Evolutionary conservation across 352 stramenopile species (phyloP).

Genomic region (Phytophthora litchii): DNA sequence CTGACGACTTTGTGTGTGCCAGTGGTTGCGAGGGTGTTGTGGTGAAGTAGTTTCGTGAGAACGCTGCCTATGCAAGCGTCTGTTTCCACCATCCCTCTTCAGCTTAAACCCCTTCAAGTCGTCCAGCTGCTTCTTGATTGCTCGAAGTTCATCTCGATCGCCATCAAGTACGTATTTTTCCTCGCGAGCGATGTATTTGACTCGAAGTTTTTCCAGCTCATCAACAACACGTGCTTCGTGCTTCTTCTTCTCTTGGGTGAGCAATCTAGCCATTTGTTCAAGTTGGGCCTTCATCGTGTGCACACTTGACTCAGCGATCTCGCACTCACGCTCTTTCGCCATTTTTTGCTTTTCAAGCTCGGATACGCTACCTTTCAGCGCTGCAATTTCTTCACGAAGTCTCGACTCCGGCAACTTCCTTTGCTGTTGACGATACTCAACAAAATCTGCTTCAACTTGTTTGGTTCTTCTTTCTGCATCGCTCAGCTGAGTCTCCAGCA

Average conservation of each 20-base stretch:
- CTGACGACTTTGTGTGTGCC: slow-evolving; percentile 23
- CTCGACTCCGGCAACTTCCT: slow-evolving; percentile 72
- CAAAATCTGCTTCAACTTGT: slow-evolving; percentile 74
- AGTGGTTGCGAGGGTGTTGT: slow-evolving; percentile 10
- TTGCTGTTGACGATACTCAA: slow-evolving; percentile 73
- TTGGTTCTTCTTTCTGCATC: slow-evolving; percentile 52
- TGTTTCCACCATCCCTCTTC: slow-evolving; percentile 2
- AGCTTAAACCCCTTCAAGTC: slow-evolving; percentile 64
- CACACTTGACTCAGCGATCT: slow-evolving; percentile 44
- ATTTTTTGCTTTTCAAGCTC: slow-evolving; percentile 74
- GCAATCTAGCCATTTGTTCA: slow-evolving; percentile 55
- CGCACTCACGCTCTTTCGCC: slow-evolving; percentile 39
- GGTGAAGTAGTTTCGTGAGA: slow-evolving; percentile 13
- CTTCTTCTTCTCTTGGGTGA: slow-evolving; percentile 74
- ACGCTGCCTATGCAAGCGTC: slow-evolving; percentile 2
- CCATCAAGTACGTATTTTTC: slow-evolving; percentile 82
- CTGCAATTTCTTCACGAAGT: slow-evolving; percentile 74
- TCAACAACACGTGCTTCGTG: slow-evolving; percentile 62
- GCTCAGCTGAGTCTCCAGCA: slow-evolving; percentile 51
- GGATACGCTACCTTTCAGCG: slow-evolving; percentile 53
- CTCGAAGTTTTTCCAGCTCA: slow-evolving; percentile 78
- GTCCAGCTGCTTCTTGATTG: slow-evolving; percentile 85
- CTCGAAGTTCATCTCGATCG: slow-evolving; percentile 77
- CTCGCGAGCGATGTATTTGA: slow-evolving; percentile 83
- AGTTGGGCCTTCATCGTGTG: slow-evolving; percentile 57